Base-by-base conservation (phyloP, 306 rosid genomes). In the Sechiopsis laciniata region DNA sequence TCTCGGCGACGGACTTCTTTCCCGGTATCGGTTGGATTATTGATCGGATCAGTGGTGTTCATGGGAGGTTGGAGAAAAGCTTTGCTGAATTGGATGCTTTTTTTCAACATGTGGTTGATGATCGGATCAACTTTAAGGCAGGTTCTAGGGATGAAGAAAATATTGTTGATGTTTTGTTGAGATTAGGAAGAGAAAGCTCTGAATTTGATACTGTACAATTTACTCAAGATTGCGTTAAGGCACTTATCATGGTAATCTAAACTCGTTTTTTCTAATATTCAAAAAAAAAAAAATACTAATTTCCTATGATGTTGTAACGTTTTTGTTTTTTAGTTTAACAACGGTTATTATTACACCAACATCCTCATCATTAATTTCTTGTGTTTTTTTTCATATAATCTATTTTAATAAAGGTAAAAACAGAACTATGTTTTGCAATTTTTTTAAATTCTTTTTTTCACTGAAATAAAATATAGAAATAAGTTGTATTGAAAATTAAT, bases 41-140 rank as follows among this genome's bases (percentile, higher is more conserved):
- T 0, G 96, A 84, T 52, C 67, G 19, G 71, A 6, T 86, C 10
- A 59, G 37, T 16, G 83, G 87, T 20, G 67, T 11, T 11, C 35
- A 64, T 11, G 8, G 53, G 63, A 65, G 82, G 64, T 62, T 87
- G 0, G 87, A 86, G 2, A 75, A 72, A 42, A 75, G 56, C 0
- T 90, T 81, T 61, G 40, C 35, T 45, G 86, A 83, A 21, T 15
- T 87, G 35, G 91, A 90, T 61, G 9, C n/a, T 67, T 74, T 86
- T 65, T 87, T 80, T 22, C 80, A 87, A 71, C 54, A 35, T 22
- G 82, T 90, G 24, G 51, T 82, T 15, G 82, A 82, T 17, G 82
- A 75, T 21, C 85, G 76, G 52, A 56, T 82, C 22, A 64, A 40
- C 8, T 16, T 72, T 1, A 35, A 66, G 29, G 51, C 57, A 4